Evolutionary conservation across 768 basidiomycete genomes (phyloP).

Genomic region (Rhodosporidiobolus odoratus): DNA sequence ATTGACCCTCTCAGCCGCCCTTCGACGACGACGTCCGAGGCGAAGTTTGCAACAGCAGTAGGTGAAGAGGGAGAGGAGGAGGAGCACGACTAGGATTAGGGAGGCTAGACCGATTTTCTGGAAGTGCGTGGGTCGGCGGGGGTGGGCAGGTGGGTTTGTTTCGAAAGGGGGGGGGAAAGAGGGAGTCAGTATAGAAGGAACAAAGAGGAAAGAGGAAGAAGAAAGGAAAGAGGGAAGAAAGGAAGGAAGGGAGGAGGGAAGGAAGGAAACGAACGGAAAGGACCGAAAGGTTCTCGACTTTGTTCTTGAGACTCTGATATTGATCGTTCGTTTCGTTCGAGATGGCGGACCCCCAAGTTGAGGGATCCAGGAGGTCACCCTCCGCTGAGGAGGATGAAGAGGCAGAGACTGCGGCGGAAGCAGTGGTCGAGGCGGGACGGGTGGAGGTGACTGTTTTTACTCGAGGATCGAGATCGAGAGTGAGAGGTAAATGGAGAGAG

Average conservation of each 20-base stretch:
- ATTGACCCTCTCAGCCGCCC: slow-evolving; percentile 8
- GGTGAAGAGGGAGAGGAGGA: neutral
- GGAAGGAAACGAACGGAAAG: neutral
- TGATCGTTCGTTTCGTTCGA: neutral
- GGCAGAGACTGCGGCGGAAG: neutral
- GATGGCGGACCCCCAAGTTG: neutral
- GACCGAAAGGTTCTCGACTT: neutral
- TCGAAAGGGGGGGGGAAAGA: too few relatives aligned
- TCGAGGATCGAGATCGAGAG: too few relatives aligned
- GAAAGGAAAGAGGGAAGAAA: neutral
- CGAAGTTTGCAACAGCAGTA: slow-evolving; percentile 16
- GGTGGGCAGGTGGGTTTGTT: neutral
- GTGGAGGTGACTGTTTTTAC: neutral
- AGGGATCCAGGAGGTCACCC: neutral
- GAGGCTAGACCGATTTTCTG: slow-evolving; percentile 19
- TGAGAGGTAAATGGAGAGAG: too few relatives aligned
- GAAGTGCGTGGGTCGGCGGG: neutral
- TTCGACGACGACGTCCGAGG: neutral
- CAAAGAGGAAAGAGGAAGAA: too few relatives aligned
- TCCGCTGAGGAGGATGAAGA: neutral
- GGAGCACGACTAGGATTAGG: neutral
- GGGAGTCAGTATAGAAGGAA: neutral
- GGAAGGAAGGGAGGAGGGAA: neutral
- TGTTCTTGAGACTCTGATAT: neutral
- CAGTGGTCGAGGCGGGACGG: neutral